A percentile compares a stretch with the other conserved stretches of the same genome.
Conservation (phyloP, 345 rosid genomes). For the Hypericum perforatum region DNA sequence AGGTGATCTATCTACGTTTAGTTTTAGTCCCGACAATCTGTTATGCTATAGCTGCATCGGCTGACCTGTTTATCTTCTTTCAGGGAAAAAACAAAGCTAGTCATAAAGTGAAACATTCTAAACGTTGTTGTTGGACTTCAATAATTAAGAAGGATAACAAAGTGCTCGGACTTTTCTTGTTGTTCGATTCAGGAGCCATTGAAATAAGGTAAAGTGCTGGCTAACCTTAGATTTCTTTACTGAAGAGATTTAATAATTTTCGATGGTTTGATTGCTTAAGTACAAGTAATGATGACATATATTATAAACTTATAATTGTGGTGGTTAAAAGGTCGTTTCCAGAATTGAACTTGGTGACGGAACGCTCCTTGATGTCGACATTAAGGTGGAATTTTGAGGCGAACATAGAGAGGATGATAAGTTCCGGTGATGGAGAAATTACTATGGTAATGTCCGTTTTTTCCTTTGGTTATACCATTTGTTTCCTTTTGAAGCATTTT, state of each 20-base stretch:
- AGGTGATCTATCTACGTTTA: slow-evolving; percentile 28
- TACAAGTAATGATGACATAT: not conserved
- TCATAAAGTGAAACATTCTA: slow-evolving; percentile 19
- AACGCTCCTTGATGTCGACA: not conserved
- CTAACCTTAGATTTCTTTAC: not conserved
- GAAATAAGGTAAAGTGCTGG: slow-evolving; percentile 18
- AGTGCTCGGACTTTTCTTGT: slow-evolving; percentile 12
- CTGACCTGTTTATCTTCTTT: slow-evolving; percentile 1
- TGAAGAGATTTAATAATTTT: not conserved
- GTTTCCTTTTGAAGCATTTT: not conserved
- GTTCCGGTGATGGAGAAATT: not conserved
- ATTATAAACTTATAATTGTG: not conserved
- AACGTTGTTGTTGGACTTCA: slow-evolving; percentile 19
- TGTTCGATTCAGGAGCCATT: slow-evolving; percentile 18
- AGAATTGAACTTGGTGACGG: not conserved
- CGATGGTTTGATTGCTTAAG: not conserved
- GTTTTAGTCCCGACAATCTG: not conserved
- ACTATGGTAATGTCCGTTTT: not conserved
- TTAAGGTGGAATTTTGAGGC: slow-evolving; percentile 2
- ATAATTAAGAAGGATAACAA: slow-evolving; percentile 15
- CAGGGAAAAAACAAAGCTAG: slow-evolving; percentile 22
- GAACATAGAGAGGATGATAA: slow-evolving; percentile 1
- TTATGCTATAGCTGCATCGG: slow-evolving; percentile 8
- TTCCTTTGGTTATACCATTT: not conserved
- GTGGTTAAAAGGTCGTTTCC: not conserved